Percentiles rank a stretch among this genome's conserved stretches.
These are phyloP conservation scores for Berberis thunbergii DNA, from an alignment of 164 flowering plant species.

Conservation along the genomic window DNA sequence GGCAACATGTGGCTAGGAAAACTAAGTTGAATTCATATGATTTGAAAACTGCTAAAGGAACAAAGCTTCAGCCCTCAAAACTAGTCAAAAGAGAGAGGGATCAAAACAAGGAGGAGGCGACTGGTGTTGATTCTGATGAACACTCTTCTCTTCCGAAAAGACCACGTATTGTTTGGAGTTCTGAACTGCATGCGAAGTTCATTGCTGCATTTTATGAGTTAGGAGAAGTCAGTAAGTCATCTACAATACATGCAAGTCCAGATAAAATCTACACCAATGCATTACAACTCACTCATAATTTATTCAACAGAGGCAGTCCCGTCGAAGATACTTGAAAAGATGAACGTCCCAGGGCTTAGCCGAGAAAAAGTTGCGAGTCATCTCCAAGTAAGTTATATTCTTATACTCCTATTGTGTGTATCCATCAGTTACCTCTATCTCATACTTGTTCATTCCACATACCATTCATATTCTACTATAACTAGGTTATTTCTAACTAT, in stretches of 20 bases:
- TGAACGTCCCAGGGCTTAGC: constrained; percentile 18
- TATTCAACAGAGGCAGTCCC: constrained; percentile 9
- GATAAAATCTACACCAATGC: too few relatives aligned
- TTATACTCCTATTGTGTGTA: not conserved
- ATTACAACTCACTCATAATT: too few relatives aligned
- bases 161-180: constrained; percentile 8
- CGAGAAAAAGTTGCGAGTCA: too few relatives aligned
- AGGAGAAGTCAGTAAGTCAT: constrained; percentile 26
- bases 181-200: constrained; percentile 21
- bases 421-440: not conserved
- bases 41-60: constrained; percentile 2
- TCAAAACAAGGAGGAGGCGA: constrained; percentile 6
- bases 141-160: constrained; percentile 6
- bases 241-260: constrained; percentile 18
- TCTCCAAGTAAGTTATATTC: too few relatives aligned
- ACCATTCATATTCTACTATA: not conserved
- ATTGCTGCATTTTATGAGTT: constrained; percentile 16
- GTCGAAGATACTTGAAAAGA: constrained; percentile 22
- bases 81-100: constrained; percentile 5
- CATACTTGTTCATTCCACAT: not conserved
- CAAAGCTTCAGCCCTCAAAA: not conserved
- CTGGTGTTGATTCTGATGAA: constrained; percentile 4
- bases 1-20: constrained; percentile 41
- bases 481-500: not conserved
- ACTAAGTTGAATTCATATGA: constrained; percentile 1